Percentiles rank a stretch among this genome's conserved stretches.
These are phyloP conservation scores for Candolleomyces eurysporus DNA, from an alignment of 768 basidiomycete genomes.

Conservation along the genomic window DNA sequence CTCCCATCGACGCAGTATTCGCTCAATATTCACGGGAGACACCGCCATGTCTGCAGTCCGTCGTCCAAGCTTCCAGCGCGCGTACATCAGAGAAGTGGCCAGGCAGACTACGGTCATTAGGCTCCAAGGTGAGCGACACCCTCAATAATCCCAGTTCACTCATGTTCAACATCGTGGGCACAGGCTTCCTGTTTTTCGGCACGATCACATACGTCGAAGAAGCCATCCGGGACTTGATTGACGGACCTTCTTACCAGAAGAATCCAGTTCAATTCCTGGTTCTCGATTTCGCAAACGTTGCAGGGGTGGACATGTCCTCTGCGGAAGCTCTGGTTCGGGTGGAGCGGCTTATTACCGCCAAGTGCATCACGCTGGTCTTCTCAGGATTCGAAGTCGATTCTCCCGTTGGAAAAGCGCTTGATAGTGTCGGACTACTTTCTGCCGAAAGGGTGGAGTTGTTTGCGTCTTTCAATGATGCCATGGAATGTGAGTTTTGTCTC, in stretches of 20 bases:
- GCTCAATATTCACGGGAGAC: slow-evolving; percentile 79
- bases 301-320: slow-evolving; percentile 91
- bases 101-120: slow-evolving; percentile 87
- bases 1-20: slow-evolving; percentile 81
- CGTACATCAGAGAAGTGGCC: slow-evolving; percentile 90
- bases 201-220: slow-evolving; percentile 91
- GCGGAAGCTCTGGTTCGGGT: slow-evolving; percentile 94
- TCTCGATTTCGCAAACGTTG: slow-evolving; percentile 81
- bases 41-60: slow-evolving; percentile 89
- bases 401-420: slow-evolving; percentile 67
- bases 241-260: slow-evolving; percentile 64
- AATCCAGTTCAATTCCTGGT: slow-evolving; percentile 89
- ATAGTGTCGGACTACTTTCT: slow-evolving; percentile 78
- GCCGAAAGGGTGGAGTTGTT: slow-evolving; percentile 80
- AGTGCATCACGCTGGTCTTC: slow-evolving; percentile 81
- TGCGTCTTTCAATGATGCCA: slow-evolving; percentile 51
- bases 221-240: slow-evolving; percentile 73
- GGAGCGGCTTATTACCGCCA: slow-evolving; percentile 73
- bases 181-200: slow-evolving; percentile 88
- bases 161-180: slow-evolving; percentile 44
- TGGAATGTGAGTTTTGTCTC: slow-evolving; percentile 72
- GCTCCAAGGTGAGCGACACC: slow-evolving; percentile 60
- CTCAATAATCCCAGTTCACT: not conserved
- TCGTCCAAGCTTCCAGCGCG: slow-evolving; percentile 81
- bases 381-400: slow-evolving; percentile 75